Evolutionary conservation across 2,329 filamentous ascomycete species (phyloP).

Genomic region (Apiospora sp.): DNA sequence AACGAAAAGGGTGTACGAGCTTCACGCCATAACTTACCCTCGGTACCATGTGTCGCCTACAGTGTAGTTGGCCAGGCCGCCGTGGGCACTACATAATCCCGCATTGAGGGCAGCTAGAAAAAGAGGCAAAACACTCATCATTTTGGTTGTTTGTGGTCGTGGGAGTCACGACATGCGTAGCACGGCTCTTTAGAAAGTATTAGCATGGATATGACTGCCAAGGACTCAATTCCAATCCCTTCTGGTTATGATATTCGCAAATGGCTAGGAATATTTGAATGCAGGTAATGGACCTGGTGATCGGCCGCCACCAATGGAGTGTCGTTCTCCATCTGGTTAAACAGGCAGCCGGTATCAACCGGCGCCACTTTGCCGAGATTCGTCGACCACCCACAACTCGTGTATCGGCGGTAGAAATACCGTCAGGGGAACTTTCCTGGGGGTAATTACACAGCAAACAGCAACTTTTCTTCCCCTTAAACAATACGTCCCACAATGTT

Average conservation of each 20-base stretch:
- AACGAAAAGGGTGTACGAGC: constrained; percentile 14
- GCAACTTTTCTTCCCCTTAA: neutral
- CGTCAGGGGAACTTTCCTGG: neutral
- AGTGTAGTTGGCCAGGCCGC: constrained; percentile 50
- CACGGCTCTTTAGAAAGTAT: neutral
- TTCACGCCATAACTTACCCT: constrained; percentile 40
- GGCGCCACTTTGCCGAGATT: neutral
- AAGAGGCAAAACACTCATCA: constrained; percentile 22
- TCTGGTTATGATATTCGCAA: neutral
- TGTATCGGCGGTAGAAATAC: neutral
- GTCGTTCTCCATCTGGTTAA: neutral
- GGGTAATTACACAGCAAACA: neutral
- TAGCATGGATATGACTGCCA: neutral
- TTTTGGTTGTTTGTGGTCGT: neutral
- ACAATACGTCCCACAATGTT: too few species aligned
- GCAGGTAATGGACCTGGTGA: neutral
- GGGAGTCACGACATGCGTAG: neutral
- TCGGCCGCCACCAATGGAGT: neutral
- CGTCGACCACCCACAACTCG: neutral
- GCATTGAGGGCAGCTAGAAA: constrained; percentile 30
- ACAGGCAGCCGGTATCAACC: neutral
- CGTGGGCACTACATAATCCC: constrained; percentile 40
- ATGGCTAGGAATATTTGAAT: too few species aligned
- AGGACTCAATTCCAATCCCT: neutral
- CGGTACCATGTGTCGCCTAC: constrained; percentile 51